These are phyloP conservation scores for Wallacemonas sp. DNA, from an alignment of 208 protist species.

Conservation along the genomic window DNA sequence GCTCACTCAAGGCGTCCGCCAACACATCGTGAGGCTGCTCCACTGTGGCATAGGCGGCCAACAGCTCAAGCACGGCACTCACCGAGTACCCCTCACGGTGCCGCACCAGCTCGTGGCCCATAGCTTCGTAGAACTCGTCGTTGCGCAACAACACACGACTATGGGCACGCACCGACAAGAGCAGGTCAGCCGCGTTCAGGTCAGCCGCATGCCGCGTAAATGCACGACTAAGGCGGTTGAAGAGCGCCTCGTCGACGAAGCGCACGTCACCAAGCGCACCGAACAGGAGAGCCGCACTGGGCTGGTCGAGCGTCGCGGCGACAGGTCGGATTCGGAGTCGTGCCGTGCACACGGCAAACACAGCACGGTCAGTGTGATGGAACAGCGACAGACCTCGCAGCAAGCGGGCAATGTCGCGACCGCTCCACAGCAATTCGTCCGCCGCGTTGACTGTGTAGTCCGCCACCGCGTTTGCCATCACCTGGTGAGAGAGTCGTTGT, in stretches of 20 bases:
- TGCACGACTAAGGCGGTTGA: slow-evolving; percentile 41
- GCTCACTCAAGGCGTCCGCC: slow-evolving; percentile 21
- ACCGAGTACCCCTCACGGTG: slow-evolving; percentile 42
- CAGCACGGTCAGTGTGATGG: slow-evolving; percentile 67
- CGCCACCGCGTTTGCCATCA: slow-evolving; percentile 52
- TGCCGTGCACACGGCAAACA: slow-evolving; percentile 69
- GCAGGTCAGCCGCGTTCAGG: slow-evolving; percentile 55
- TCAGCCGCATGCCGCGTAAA: slow-evolving; percentile 30
- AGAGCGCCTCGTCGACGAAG: slow-evolving; percentile 71
- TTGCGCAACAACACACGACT: slow-evolving; percentile 74
- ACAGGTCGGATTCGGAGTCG: slow-evolving; percentile 46
- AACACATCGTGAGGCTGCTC: slow-evolving; percentile 35
- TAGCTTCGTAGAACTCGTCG: slow-evolving; percentile 46
- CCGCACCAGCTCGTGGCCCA: slow-evolving; percentile 34
- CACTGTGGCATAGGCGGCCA: slow-evolving; percentile 56
- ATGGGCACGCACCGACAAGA: slow-evolving; percentile 51
- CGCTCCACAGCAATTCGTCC: slow-evolving; percentile 58
- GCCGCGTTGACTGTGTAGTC: slow-evolving; percentile 77
- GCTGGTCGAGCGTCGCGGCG: slow-evolving; percentile 40
- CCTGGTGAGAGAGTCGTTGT: slow-evolving; percentile 66
- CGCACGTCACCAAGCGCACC: slow-evolving; percentile 67
- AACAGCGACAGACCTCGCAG: slow-evolving; percentile 77
- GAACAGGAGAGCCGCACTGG: slow-evolving; percentile 43
- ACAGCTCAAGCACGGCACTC: slow-evolving; percentile 45
- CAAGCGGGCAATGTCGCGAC: slow-evolving; percentile 50